Evolutionary conservation across 306 rosid species (phyloP), one percentile per base, ranked within the genome.

Genomic region (Comarum palustre): DNA sequence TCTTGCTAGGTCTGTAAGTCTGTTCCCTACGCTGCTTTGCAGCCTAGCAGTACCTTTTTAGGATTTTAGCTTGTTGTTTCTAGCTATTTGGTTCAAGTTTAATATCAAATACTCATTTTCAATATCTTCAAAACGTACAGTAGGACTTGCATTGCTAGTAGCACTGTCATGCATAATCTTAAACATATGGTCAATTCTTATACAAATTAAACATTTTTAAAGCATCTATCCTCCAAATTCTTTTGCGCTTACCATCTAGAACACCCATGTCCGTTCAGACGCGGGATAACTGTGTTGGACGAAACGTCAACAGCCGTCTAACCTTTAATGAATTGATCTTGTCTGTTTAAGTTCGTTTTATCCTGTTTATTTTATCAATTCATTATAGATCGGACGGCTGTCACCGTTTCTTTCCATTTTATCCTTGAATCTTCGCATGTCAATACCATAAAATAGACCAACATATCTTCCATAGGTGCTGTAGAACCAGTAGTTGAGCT

Each of bases 391-490:
- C 34, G 34, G 34, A 31, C 3, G 34, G 34, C 3, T 31, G 34
- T 31, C 34, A 3, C 34, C 34, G 34, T 31, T 31, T 31, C 3
- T 1, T 31, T 3, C 34, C 34, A 3, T 31, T n/a, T n/a, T n/a
- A n/a, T n/a, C n/a, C n/a, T 9, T 20, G 27, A 29, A 50, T 20
- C 17, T 19, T 11, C 68, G 64, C 62, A 75, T 48, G 4, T 66
- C 54, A 29, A 83, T 20, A 5, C 80, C 84, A 13, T 83, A 83
- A 55, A 83, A 83, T 4, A 83, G 41, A 16, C 87, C 87, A 6
- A 77, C 50, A 45, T 69, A 74, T 1, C 51, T 4, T 12, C 2
- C 14, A 17, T 73, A 64, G 17, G 0, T 0, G 6, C 1, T 27
- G 54, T 80, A 77, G 80, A 69, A 83, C 39, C 80, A 14, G n/a